Base-by-base conservation (phyloP, 352 stramenopile genomes). In the Achlya hypogyna region DNA sequence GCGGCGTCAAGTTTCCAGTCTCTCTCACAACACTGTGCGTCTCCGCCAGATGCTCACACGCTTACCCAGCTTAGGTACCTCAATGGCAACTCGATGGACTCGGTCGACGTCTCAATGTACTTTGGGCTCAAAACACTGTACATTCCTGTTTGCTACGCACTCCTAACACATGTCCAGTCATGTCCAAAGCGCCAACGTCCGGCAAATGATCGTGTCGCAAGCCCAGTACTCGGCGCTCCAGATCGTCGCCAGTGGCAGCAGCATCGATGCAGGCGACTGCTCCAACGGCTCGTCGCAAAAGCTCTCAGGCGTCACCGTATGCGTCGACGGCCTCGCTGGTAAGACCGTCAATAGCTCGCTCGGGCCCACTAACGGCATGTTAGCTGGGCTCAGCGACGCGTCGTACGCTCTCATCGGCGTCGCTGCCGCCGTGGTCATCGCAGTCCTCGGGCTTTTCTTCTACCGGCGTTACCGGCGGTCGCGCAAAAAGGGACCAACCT, bases 281-380 rank as follows among this genome's bases (percentile, higher is more conserved):
- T 20, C 25, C 20, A 60, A 29, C 8, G 49, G 49, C 12, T 38
- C 49, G 25, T 16, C n/a, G 9, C 28, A 67, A 29, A 67, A 31
- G 31, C 45, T 67, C 2, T 34, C 40, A n/a, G 22, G n/a, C 34
- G 1, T 67, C 60, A 20, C 42, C 32, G 29, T 67, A 10, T 67
- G 60, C 51, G 42, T 67, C 10, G 51, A 67, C n/a, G 60, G 42
- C 5, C 42, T 49, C 20, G 40, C 51, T 3, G 53, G 53, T 64
- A 65, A 20, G 14, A 18, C 45, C 16, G n/a, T 52, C 54, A 18
- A 45, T 18, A 25, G 10, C 58, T 68, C 4, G 38, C n/a, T 59
- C 28, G 31, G 2, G 10, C 8, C 20, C 6, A 54, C 49, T 6
- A 54, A 14, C 14, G 34, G 14, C 14, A 42, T 16, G 12, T 45